These are phyloP conservation scores for Rutstroemia sp. DNA, from an alignment of 2,329 filamentous ascomycete species.

Conservation along the genomic window DNA sequence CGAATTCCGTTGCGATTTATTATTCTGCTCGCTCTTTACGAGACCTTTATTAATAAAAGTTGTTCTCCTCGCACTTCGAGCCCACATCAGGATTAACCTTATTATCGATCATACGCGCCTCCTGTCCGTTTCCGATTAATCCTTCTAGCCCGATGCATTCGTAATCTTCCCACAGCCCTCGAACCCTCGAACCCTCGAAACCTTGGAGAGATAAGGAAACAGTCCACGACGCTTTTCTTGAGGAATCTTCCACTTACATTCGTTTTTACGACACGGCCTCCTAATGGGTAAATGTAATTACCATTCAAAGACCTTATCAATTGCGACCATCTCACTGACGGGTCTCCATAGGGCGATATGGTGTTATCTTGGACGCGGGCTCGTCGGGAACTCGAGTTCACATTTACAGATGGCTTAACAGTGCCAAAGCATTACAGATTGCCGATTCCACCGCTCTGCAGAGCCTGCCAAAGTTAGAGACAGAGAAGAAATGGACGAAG, in stretches of 20 bases:
- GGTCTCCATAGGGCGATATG: constrained; percentile 53
- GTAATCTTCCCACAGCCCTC: neutral
- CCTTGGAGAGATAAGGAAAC: neutral
- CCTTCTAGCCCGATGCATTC: neutral
- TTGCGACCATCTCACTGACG: neutral
- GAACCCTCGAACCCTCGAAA: neutral
- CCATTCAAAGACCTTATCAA: neutral
- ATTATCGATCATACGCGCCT: neutral
- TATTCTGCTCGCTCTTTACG: too few species aligned
- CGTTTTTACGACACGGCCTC: neutral
- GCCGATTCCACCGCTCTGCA: constrained; percentile 53
- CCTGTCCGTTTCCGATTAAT: neutral
- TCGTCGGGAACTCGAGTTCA: constrained; percentile 95
- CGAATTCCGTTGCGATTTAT: too few species aligned
- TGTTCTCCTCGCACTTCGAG: too few species aligned
- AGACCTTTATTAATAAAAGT: too few species aligned
- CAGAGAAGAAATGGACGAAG: constrained; percentile 81
- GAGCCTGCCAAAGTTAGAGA: constrained; percentile 70
- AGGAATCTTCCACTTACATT: neutral
- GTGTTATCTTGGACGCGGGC: constrained; percentile 93
- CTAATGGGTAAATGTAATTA: constrained; percentile 11
- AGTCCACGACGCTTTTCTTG: neutral
- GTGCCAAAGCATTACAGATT: constrained; percentile 55
- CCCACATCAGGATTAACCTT: too few species aligned
- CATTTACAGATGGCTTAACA: constrained; percentile 89